Base-by-base conservation (phyloP, 495 filamentous ascomycete genomes). In the Annulohypoxylon bovei region DNA sequence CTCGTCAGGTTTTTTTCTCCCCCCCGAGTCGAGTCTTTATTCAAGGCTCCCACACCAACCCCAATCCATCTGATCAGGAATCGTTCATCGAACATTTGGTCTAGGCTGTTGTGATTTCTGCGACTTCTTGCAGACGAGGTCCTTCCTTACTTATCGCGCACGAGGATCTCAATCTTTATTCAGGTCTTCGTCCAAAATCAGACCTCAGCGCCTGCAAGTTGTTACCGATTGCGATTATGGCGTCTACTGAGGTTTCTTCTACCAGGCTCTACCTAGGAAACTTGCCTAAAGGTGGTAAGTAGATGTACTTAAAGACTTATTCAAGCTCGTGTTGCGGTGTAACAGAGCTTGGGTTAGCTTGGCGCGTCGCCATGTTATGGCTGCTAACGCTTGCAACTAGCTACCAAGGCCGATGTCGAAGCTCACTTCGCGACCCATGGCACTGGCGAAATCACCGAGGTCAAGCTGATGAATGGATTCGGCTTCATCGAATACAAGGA, bases 401-500 rank as follows among this genome's bases (percentile, higher is more conserved):
- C 93, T 74, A 97, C 94, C 78, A 98, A 98, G 83, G 89, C 90
- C 79, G 96, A 98, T 76, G 91, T 99, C 77, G 95, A 98, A 81
- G 89, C 91, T 72, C 95, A 98, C 81, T 99, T 99, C 82, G 91
- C 91, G 74, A 92, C 88, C 75, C 93, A 97, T 88, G 95, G 95
- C 67, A 93, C 93, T 72, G 95, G 95, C 70, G 94, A 97, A 79
- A 98, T 99, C 73, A 95, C 90, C 62, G 95, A 99, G 83, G 94
- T 99, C 85, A 99, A 99, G 85, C 89, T 99, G 69, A 99, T 98
- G 96, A 97, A 96, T 79, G 95, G 95, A 70, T 99, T 99, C 77
- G 95, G 95, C 79, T 99, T 99, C 82, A 96, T 99, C 77, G 96
- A 99, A 79, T 99, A 98, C 81, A 95, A 98, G 78, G 95, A 97